A percentile compares a stretch with the other conserved stretches of the same genome.
These are phyloP conservation scores for Hansenula lynferdii DNA, from an alignment of 1,139 yeast genomes.

Conservation along the genomic window DNA sequence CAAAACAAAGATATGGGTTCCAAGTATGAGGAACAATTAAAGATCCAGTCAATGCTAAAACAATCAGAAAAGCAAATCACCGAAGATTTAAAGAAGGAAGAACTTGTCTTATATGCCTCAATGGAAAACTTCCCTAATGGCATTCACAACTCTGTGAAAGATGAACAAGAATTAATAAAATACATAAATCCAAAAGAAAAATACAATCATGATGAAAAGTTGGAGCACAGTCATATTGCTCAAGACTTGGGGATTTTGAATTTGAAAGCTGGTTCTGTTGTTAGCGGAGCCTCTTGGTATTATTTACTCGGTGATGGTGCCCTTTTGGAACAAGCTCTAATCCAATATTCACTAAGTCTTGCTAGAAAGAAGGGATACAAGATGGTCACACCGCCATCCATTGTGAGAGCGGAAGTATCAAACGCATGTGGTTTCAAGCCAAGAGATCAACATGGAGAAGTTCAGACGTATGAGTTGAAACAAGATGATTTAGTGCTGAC, in stretches of 20 bases:
- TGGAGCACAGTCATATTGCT: constrained; percentile 59
- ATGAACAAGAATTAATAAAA: constrained; percentile 42
- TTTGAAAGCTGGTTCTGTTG: constrained; percentile 62
- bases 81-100: constrained; percentile 30
- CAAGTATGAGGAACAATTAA: neutral
- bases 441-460: constrained; percentile 81
- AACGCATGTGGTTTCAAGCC: constrained; percentile 96
- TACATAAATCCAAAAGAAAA: constrained; percentile 40
- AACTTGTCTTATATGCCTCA: constrained; percentile 31
- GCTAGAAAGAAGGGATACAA: constrained; percentile 68
- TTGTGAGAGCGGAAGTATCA: constrained; percentile 73
- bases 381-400: constrained; percentile 78
- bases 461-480: constrained; percentile 69
- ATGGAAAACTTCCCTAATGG: constrained; percentile 67
- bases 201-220: constrained; percentile 6
- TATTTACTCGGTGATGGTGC: constrained; percentile 87
- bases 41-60: constrained; percentile 15
- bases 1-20: neutral
- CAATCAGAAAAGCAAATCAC: constrained; percentile 34
- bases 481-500: constrained; percentile 60
- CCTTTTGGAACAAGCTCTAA: constrained; percentile 79
- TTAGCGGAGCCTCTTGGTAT: constrained; percentile 89
- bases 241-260: constrained; percentile 60
- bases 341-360: constrained; percentile 65
- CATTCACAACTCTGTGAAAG: constrained; percentile 47